A percentile compares a stretch with the other conserved stretches of the same genome.
Evolutionary conservation across 202 grass and related monocot genomes (phyloP).

Genomic region (Cymbopogon flexuosus): DNA sequence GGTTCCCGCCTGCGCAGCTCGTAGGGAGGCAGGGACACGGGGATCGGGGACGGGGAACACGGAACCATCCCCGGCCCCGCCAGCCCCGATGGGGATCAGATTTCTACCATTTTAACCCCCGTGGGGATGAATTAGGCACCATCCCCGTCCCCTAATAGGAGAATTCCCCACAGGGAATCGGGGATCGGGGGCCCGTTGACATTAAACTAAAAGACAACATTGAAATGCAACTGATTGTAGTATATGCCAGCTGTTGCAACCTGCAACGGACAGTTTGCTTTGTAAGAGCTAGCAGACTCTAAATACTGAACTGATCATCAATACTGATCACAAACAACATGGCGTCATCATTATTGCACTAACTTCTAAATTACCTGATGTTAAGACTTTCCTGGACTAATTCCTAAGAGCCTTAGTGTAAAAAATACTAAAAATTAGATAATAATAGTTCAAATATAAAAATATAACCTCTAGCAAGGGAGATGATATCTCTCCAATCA

Average conservation of each 20-base stretch:
- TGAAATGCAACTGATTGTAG: not conserved
- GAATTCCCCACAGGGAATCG: no score
- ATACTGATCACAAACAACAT: not conserved
- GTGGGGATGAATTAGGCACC: no score
- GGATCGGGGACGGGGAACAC: no score
- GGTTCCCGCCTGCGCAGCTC: no score
- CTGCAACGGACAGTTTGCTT: not conserved
- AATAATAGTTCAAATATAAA: not conserved
- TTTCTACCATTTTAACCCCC: no score
- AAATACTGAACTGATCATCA: not conserved
- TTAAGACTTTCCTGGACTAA: not conserved
- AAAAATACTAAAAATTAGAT: not conserved
- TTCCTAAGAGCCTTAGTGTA: not conserved
- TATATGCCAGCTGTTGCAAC: not conserved
- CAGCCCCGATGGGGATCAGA: no score
- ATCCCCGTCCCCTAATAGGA: no score
- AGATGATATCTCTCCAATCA: constrained; percentile 62
- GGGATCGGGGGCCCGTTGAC: no score
- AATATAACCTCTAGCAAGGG: constrained; percentile 79
- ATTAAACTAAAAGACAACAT: not conserved
- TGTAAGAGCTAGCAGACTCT: not conserved
- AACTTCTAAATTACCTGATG: not conserved
- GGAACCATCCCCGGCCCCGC: no score
- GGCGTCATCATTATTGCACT: not conserved
- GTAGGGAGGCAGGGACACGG: no score